These are phyloP conservation scores for Acer saccharum DNA, from an alignment of 345 rosid species.

Conservation along the genomic window DNA sequence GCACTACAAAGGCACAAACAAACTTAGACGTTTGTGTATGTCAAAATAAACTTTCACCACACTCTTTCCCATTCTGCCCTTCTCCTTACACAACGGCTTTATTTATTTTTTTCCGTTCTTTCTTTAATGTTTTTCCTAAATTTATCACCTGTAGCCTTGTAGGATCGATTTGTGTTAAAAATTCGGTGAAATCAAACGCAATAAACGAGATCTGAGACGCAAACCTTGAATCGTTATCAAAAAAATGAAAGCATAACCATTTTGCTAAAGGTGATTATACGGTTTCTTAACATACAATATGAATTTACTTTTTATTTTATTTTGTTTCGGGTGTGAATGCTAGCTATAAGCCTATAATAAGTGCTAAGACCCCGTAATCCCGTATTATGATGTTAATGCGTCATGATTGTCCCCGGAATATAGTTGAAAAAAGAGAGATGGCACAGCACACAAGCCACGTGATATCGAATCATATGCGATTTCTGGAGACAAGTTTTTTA, in stretches of 20 bases:
- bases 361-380: neutral
- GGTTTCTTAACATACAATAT: neutral
- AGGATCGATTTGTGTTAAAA: too few species aligned
- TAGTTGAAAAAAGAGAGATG: constrained; percentile 19
- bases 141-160: too few species aligned
- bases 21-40: constrained; percentile 11
- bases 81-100: constrained; percentile 7
- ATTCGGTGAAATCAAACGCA: too few species aligned
- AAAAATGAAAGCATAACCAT: too few species aligned
- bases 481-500: neutral
- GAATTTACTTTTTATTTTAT: neutral
- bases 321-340: neutral
- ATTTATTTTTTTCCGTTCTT: too few species aligned
- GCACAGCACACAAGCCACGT: constrained; percentile 52
- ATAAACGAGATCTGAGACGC: too few species aligned
- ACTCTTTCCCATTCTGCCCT: constrained; percentile 56
- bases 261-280: too few species aligned
- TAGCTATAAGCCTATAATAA: too few species aligned
- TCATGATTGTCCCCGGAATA: constrained; percentile 36
- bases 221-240: too few species aligned
- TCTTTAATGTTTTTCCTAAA: too few species aligned
- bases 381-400: constrained; percentile 30
- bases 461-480: constrained; percentile 42
- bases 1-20: constrained; percentile 19
- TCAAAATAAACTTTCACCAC: constrained; percentile 35